Evolutionary conservation across 768 basidiomycete genomes (phyloP), one percentile per base, ranked within the genome.

Genomic region (Russula earlei): DNA sequence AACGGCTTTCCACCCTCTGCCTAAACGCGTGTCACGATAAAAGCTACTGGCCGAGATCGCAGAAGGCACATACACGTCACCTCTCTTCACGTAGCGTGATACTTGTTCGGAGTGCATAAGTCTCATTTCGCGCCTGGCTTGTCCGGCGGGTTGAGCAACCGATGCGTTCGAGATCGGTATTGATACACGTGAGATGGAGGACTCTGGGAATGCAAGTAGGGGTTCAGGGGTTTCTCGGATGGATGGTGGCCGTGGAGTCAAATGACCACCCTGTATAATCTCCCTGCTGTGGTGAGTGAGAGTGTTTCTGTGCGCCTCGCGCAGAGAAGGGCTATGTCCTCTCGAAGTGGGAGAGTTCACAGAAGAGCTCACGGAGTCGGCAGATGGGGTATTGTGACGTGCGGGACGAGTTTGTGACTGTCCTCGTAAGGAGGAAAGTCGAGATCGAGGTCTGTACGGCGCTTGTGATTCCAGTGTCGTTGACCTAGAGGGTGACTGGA

Each of bases 101-200:
- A 58, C 52, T 29, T 53, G 52, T 0, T 53, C 56, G 3, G 56
- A 29, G 17, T 58, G 14, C 52, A 58, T 58, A 9, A 37, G 56
- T 4, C 19, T 29, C 4, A 53, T 36, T 1, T 8, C 5, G 17
- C 25, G 38, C 4, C 4, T 24, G 7, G 4, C 33, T 3, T n/a
- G 2, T n/a, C 15, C 14, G 15, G 19, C 14, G 15, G 19, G 19
- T 11, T 40, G 38, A 5, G 24, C 5, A 15, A 12, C 14, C 14
- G 46, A 27, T 44, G 15, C 46, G 20, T 36, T 29, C 6, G 22
- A 40, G 7, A 15, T 2, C 19, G 17, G 17, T 19, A 42, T n/a
- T 11, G 53, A 40, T n/a, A 41, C 19, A 5, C 14, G 40, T 14
- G 46, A 25, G 24, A 12, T 5, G 7, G 19, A 33, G 9, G 25